Evolutionary conservation across 768 basidiomycete genomes (phyloP).

Genomic region (Mycena vitilis): DNA sequence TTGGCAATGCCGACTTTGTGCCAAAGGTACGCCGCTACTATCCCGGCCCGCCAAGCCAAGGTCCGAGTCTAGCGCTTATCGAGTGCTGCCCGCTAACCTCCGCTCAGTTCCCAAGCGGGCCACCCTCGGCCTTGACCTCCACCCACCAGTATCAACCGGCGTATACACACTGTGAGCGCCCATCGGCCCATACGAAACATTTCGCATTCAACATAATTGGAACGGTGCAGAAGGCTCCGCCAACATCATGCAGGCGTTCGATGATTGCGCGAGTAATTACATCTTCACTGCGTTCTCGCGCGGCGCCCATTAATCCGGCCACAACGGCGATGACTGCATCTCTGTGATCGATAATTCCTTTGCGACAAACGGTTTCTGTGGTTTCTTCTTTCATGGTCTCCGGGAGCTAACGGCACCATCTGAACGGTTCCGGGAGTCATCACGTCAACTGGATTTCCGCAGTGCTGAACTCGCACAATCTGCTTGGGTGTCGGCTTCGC

Average conservation of each 20-base stretch:
- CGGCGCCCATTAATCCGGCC: conserved; percentile 49
- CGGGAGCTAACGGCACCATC: conserved; percentile 53
- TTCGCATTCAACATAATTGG: conserved; percentile 45
- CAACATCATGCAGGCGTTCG: conserved; percentile 49
- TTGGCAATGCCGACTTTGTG: no score
- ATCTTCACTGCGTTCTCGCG: conserved; percentile 39
- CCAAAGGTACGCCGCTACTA: no score
- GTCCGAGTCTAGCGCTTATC: no score
- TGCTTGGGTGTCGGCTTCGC: background rate
- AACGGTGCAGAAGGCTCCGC: conserved; percentile 50
- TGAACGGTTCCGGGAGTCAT: conserved; percentile 57
- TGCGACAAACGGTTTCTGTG: conserved; percentile 58
- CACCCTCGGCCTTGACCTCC: no score
- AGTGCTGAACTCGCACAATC: conserved; percentile 30
- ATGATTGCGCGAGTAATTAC: conserved; percentile 47
- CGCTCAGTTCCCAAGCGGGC: no score
- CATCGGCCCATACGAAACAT: conserved; percentile 7
- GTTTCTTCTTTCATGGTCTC: conserved; percentile 60
- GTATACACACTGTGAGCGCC: background rate
- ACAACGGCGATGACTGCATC: conserved; percentile 63
- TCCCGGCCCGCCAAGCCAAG: no score
- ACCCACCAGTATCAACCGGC: conserved; percentile 1
- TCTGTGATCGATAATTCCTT: conserved; percentile 61
- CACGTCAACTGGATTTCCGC: conserved; percentile 51
- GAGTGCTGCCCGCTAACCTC: no score